Percentiles rank a stretch among this genome's conserved stretches.
These are phyloP conservation scores for Mycena leptocephala DNA, from an alignment of 768 basidiomycete genomes.

Conservation along the genomic window DNA sequence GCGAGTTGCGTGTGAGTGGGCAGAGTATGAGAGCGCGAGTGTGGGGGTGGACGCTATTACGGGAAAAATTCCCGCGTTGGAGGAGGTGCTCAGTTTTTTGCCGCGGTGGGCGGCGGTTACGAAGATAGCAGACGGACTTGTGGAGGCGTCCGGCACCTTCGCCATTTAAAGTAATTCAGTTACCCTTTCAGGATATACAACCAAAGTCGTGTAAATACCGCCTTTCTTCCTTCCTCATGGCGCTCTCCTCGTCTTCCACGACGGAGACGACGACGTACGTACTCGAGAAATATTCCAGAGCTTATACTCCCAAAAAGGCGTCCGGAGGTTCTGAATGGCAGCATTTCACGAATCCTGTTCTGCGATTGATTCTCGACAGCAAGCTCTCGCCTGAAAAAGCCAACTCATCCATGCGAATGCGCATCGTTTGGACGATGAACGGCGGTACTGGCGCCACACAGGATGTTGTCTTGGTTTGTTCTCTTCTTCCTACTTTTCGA, in stretches of 20 bases:
- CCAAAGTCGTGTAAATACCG: not conserved
- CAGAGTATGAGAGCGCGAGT: constrained; percentile 75
- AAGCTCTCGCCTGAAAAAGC: constrained; percentile 67
- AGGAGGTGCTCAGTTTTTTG: constrained; percentile 76
- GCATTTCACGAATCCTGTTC: constrained; percentile 81
- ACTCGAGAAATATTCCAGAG: constrained; percentile 36
- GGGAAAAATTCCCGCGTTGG: constrained; percentile 77
- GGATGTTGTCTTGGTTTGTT: constrained; percentile 74
- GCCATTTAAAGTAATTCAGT: not conserved
- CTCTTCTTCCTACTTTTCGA: constrained; percentile 13
- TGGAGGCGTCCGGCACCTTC: constrained; percentile 60
- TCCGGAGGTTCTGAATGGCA: constrained; percentile 72
- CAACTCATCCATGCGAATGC: constrained; percentile 72
- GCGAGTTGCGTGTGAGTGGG: constrained; percentile 75
- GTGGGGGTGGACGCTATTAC: constrained; percentile 58
- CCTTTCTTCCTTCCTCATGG: not conserved
- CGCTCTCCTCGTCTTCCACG: constrained; percentile 17
- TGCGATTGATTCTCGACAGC: constrained; percentile 75
- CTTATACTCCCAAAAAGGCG: constrained; percentile 19
- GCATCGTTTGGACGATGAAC: constrained; percentile 76
- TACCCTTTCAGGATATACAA: not conserved
- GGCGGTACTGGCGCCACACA: constrained; percentile 55
- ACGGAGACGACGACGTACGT: constrained; percentile 35
- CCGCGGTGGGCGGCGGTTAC: constrained; percentile 80
- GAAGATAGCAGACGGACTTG: constrained; percentile 70